These are phyloP conservation scores for Chaetomium strumarium DNA, from an alignment of 2,329 filamentous ascomycete genomes.

Conservation along the genomic window DNA sequence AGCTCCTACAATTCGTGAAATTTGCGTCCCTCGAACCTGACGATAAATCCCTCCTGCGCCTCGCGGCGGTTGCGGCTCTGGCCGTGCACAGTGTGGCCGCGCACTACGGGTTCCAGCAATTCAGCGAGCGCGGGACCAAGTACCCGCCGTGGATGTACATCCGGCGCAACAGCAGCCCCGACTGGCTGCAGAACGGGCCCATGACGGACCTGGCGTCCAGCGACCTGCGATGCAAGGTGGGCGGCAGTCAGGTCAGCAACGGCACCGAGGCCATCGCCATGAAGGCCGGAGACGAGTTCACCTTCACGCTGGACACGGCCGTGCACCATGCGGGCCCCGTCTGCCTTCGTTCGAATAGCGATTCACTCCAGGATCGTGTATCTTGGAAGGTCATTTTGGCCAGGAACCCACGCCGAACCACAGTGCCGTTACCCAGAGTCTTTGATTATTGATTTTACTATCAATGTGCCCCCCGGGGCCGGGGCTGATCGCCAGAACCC, in stretches of 20 bases:
- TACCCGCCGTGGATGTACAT: constrained; percentile 36
- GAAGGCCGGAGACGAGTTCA: constrained; percentile 36
- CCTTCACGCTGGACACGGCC: constrained; percentile 35
- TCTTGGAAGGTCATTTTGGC: too few species aligned
- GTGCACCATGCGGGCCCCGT: constrained; percentile 40
- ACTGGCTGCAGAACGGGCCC: constrained; percentile 37
- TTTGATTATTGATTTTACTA: too few species aligned
- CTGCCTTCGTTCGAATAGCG: constrained; percentile 22
- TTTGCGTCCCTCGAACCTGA: too few species aligned
- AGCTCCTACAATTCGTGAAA: not conserved
- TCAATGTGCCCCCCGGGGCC: not conserved
- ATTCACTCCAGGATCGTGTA: too few species aligned
- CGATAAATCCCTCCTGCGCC: constrained; percentile 15
- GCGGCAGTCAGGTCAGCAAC: constrained; percentile 31
- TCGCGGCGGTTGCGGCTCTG: constrained; percentile 22
- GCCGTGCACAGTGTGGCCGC: constrained; percentile 30
- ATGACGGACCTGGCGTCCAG: constrained; percentile 36
- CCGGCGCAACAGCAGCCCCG: constrained; percentile 40
- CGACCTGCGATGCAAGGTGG: constrained; percentile 36
- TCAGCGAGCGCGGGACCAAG: constrained; percentile 30
- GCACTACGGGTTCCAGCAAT: constrained; percentile 39
- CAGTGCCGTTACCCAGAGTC: too few species aligned
- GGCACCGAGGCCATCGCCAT: constrained; percentile 33
- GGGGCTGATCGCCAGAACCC: constrained; percentile 13
- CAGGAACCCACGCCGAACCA: too few species aligned